These are phyloP conservation scores for Lachnellula arida DNA, from an alignment of 2,329 filamentous ascomycete species.

Conservation along the genomic window DNA sequence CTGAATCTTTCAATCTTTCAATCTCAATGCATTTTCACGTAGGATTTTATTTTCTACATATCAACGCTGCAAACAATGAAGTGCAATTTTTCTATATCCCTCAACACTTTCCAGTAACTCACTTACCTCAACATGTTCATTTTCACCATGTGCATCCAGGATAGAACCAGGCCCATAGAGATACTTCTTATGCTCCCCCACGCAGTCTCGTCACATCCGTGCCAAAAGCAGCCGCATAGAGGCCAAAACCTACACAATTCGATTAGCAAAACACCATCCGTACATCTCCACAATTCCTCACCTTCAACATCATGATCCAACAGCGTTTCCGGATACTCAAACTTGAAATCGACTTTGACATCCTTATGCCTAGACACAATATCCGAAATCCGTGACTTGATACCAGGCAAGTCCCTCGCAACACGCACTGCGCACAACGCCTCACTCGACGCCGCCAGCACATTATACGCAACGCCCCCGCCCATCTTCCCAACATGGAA, in stretches of 20 bases:
- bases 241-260: constrained; percentile 57
- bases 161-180: constrained; percentile 67
- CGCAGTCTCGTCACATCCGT: constrained; percentile 66
- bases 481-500: constrained; percentile 74
- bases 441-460: constrained; percentile 60
- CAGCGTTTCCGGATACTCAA: constrained; percentile 69
- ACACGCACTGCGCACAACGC: constrained; percentile 37
- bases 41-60: not conserved
- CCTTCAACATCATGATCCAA: constrained; percentile 73
- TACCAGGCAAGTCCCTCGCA: not conserved
- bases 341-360: constrained; percentile 48
- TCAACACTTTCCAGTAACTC: constrained; percentile 72
- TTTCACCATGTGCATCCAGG: constrained; percentile 75
- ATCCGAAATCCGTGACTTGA: not conserved
- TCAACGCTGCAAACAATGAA: not conserved
- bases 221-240: constrained; percentile 79
- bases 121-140: constrained; percentile 70
- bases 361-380: not conserved
- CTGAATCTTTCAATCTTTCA: too few species aligned
- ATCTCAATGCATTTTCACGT: not conserved
- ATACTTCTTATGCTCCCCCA: constrained; percentile 42
- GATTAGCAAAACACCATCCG: not conserved
- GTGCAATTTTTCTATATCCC: constrained; percentile 59
- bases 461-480: constrained; percentile 80
- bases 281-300: constrained; percentile 22